These are phyloP conservation scores for Jackrogersella multiformis DNA, from an alignment of 495 filamentous ascomycete species.

Conservation along the genomic window DNA sequence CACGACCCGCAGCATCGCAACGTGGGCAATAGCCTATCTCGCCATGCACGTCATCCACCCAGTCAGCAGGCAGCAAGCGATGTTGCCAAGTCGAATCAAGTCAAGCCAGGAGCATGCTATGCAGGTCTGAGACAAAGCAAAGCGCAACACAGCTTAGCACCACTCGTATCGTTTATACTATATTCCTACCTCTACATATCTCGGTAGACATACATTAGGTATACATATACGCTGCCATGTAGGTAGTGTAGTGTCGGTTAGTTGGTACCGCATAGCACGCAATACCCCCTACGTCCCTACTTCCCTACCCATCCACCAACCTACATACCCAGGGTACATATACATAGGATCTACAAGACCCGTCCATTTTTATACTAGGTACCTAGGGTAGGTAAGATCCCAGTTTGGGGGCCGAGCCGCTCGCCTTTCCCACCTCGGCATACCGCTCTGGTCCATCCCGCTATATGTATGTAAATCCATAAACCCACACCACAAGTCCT, in stretches of 20 bases:
- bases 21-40: constrained; percentile 2
- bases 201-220: neutral
- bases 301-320: too few species aligned
- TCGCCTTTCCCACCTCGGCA: neutral
- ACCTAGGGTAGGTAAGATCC: too few species aligned
- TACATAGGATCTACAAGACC: too few species aligned
- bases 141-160: neutral
- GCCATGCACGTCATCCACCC: neutral
- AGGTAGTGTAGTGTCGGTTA: too few species aligned
- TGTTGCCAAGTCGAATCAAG: too few species aligned
- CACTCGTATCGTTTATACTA: neutral
- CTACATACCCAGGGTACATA: too few species aligned
- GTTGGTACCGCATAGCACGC: too few species aligned
- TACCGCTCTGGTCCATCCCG: neutral
- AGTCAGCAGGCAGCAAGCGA: neutral
- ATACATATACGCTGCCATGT: too few species aligned
- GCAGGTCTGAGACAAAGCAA: neutral
- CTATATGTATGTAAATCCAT: too few species aligned
- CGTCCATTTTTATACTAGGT: too few species aligned
- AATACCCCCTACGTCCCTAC: too few species aligned
- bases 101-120: neutral
- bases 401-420: constrained; percentile 1
- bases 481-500: too few species aligned
- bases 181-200: neutral
- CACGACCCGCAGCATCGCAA: neutral